Conservation (phyloP, 2,329 filamentous ascomycete species). For the Truncatella angustata region DNA sequence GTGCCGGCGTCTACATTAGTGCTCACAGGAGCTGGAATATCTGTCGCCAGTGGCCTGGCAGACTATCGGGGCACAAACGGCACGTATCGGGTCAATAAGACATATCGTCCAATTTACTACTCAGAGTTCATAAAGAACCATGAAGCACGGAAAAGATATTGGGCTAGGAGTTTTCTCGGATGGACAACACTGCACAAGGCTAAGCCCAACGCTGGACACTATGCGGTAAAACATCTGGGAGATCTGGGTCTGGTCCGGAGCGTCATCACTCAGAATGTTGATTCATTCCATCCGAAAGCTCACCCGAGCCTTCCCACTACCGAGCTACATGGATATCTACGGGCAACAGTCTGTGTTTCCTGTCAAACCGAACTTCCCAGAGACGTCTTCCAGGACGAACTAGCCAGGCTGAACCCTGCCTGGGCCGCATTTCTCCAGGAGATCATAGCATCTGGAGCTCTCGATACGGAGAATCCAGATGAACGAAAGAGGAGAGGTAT, state of each 20-base stretch:
- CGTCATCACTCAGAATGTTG: slow-evolving; percentile 95
- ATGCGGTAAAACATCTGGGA: slow-evolving; percentile 71
- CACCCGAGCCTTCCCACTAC: slow-evolving; percentile 74
- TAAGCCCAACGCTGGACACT: slow-evolving; percentile 76
- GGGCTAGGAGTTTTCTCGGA: slow-evolving; percentile 91
- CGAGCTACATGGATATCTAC: slow-evolving; percentile 89
- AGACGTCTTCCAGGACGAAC: slow-evolving; percentile 69
- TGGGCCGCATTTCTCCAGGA: slow-evolving; percentile 78
- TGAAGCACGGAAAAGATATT: slow-evolving; percentile 87
- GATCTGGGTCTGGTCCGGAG: slow-evolving; percentile 68
- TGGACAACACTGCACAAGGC: slow-evolving; percentile 81
- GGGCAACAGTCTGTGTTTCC: slow-evolving; percentile 75
- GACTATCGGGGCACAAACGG: slow-evolving; percentile 90
- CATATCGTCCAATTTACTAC: slow-evolving; percentile 88
- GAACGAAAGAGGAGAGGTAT: slow-evolving; percentile 68
- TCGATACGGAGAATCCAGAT: slow-evolving; percentile 73
- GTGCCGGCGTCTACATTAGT: slow-evolving; percentile 48
- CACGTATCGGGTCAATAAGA: slow-evolving; percentile 89
- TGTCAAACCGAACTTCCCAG: slow-evolving; percentile 73
- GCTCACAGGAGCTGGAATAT: slow-evolving; percentile 83
- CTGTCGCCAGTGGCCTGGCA: slow-evolving; percentile 86
- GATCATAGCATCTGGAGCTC: slow-evolving; percentile 70
- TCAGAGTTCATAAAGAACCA: slow-evolving; percentile 83
- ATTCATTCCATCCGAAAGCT: slow-evolving; percentile 81
- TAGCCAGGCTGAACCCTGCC: slow-evolving; percentile 77